phyloP scores from a whole-genome alignment of 169 alveolate species.

The Hammondia hammondi region DNA sequence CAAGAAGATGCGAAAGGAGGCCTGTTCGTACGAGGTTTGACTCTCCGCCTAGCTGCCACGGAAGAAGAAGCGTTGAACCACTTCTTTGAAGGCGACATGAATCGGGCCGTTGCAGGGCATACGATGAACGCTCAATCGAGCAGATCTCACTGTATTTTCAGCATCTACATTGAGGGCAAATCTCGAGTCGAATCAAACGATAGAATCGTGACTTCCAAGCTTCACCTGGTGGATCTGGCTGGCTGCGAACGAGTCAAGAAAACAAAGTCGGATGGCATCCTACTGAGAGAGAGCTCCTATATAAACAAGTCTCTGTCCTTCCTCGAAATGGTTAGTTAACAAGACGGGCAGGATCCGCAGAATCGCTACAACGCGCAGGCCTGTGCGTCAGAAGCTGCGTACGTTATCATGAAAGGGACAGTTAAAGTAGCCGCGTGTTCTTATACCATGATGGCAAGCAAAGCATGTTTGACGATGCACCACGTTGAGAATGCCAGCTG shows the following conservation, averaged over 20 bases:
- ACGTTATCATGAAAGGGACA: no score
- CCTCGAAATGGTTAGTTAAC: constrained; percentile 88
- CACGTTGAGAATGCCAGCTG: no score
- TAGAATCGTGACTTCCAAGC: constrained; percentile 76
- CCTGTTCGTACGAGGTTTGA: constrained; percentile 59
- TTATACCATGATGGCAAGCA: no score
- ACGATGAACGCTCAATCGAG: constrained; percentile 89
- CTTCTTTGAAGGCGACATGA: constrained; percentile 89
- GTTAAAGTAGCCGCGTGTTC: no score
- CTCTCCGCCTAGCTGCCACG: constrained; percentile 73
- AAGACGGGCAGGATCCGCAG: neutral
- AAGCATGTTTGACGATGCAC: no score
- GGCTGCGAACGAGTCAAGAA: constrained; percentile 94
- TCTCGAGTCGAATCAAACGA: constrained; percentile 80
- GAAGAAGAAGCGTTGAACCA: constrained; percentile 88
- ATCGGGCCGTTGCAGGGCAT: constrained; percentile 90
- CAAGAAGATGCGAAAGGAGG: constrained; percentile 61
- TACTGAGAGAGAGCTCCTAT: constrained; percentile 90
- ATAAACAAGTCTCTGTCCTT: constrained; percentile 92
- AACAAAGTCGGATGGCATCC: constrained; percentile 91
- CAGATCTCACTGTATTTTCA: constrained; percentile 92
- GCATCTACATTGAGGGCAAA: constrained; percentile 90
- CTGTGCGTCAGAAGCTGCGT: no score
- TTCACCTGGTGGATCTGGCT: constrained; percentile 94
- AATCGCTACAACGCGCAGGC: no score